A percentile compares a stretch with the other conserved stretches of the same genome.
Evolutionary conservation across 2,329 filamentous ascomycete species (phyloP).

Genomic region (Penicillium sp.): DNA sequence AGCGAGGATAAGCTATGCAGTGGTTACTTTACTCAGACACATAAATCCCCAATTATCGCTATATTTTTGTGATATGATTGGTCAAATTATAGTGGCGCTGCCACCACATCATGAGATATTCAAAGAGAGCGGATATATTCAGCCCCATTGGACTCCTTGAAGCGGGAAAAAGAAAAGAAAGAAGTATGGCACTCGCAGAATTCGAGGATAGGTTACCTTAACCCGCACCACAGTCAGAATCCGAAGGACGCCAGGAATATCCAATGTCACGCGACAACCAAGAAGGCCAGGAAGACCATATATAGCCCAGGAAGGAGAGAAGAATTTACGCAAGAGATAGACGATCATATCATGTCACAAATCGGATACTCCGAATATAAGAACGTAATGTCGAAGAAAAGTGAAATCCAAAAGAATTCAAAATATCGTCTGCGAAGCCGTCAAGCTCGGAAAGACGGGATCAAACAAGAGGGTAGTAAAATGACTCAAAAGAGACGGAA

Average conservation of each 20-base stretch:
- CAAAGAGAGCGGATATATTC: background rate
- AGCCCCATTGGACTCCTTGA: background rate
- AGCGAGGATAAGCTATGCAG: background rate
- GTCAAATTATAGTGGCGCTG: background rate
- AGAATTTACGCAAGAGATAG: slow-evolving; percentile 17
- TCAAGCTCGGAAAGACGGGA: slow-evolving; percentile 11
- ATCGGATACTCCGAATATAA: slow-evolving; percentile 8
- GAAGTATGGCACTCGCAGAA: slow-evolving; percentile 15
- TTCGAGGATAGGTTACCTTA: slow-evolving; percentile 20
- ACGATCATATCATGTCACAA: slow-evolving; percentile 23
- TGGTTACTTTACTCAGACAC: background rate
- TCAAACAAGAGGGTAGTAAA: slow-evolving; percentile 20
- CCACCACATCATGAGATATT: slow-evolving; percentile 5
- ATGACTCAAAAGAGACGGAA: slow-evolving; percentile 30
- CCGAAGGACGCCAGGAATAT: slow-evolving; percentile 29
- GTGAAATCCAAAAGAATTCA: slow-evolving; percentile 12
- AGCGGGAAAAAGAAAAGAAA: background rate
- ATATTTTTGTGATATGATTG: slow-evolving; percentile 11
- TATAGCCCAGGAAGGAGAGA: slow-evolving; percentile 22
- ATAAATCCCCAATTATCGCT: background rate
- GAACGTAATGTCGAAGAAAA: slow-evolving; percentile 9
- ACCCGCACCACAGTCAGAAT: slow-evolving; percentile 14
- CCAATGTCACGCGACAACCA: slow-evolving; percentile 15
- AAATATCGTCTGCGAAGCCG: slow-evolving; percentile 13
- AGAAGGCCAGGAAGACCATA: slow-evolving; percentile 18